Evolutionary conservation across 139 green algal species (phyloP).

Genomic region (Bryopsis sp.): DNA sequence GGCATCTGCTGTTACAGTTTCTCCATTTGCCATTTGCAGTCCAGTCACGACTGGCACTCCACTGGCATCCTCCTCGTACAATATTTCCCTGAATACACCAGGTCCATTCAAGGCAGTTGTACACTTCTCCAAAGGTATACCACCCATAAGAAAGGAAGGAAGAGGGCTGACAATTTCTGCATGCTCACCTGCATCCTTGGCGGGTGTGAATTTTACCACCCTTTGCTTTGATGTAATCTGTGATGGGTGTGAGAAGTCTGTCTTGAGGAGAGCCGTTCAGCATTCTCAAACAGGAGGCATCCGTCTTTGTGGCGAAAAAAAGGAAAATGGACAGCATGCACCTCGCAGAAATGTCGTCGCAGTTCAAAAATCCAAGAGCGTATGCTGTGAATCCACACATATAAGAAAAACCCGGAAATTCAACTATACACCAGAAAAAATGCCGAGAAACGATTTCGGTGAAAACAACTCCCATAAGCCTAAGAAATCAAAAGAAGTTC

Average conservation of each 20-base stretch:
- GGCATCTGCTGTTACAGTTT: slow-evolving; percentile 62
- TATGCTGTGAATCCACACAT: slow-evolving; percentile 68
- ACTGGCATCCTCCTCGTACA: slow-evolving; percentile 60
- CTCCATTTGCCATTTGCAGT: slow-evolving; percentile 47
- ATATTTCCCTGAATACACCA: slow-evolving; percentile 75
- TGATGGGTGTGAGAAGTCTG: slow-evolving; percentile 77
- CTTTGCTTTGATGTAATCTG: slow-evolving; percentile 74
- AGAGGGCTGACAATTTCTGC: not conserved
- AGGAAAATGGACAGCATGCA: slow-evolving; percentile 97
- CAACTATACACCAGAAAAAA: no score
- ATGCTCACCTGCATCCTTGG: slow-evolving; percentile 57
- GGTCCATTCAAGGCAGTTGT: no score
- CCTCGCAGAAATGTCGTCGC: slow-evolving; percentile 87
- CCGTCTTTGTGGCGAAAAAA: slow-evolving; percentile 98
- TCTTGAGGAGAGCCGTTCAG: slow-evolving; percentile 86
- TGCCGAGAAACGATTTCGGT: no score
- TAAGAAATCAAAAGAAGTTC: no score
- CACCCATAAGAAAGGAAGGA: slow-evolving; percentile 15
- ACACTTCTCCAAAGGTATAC: no score
- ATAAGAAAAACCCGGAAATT: no score
- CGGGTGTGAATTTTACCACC: slow-evolving; percentile 75
- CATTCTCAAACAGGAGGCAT: slow-evolving; percentile 89
- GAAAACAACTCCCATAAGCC: no score
- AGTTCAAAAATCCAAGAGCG: slow-evolving; percentile 93
- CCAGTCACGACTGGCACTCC: slow-evolving; percentile 63